Evolutionary conservation across 495 filamentous ascomycete genomes (phyloP).

Genomic region (Chlorociboria aeruginascens): DNA sequence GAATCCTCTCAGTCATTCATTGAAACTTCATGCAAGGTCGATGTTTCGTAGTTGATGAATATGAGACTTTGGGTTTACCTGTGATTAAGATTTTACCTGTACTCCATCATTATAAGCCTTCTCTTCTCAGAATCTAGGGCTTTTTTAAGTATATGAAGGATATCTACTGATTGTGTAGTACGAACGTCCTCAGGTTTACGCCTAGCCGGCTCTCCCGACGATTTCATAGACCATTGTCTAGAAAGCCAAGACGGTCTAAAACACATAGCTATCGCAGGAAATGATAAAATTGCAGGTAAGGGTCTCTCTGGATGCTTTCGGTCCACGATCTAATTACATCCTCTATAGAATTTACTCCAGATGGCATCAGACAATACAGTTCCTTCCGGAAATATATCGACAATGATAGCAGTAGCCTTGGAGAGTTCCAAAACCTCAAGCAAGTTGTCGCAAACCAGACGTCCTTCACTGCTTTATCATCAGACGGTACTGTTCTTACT

Average conservation of each 20-base stretch:
- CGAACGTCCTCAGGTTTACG: conserved; percentile 17
- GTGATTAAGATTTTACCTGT: too few relatives aligned
- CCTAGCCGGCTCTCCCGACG: conserved; percentile 17
- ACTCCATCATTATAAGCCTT: too few relatives aligned
- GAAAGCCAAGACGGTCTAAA: conserved; percentile 13
- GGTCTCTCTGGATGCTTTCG: background rate
- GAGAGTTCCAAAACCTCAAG: conserved; percentile 1
- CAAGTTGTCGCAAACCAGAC: conserved; percentile 39
- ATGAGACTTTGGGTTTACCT: too few relatives aligned
- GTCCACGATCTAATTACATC: background rate
- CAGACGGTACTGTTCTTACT: conserved; percentile 37
- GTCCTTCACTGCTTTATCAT: conserved; percentile 38
- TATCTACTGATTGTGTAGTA: conserved; percentile 10
- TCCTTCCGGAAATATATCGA: conserved; percentile 9
- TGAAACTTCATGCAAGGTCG: too few relatives aligned
- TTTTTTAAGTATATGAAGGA: too few relatives aligned
- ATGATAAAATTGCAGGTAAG: conserved; percentile 20
- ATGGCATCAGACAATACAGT: background rate
- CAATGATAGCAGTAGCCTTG: conserved; percentile 15
- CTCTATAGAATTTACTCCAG: background rate
- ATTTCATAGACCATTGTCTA: background rate
- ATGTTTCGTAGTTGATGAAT: too few relatives aligned
- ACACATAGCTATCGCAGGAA: conserved; percentile 22
- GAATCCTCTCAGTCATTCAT: too few relatives aligned
- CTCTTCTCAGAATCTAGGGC: too few relatives aligned